Evolutionary conservation across 169 alveolate species (phyloP).

Genomic region (Sarcocystis neurona): DNA sequence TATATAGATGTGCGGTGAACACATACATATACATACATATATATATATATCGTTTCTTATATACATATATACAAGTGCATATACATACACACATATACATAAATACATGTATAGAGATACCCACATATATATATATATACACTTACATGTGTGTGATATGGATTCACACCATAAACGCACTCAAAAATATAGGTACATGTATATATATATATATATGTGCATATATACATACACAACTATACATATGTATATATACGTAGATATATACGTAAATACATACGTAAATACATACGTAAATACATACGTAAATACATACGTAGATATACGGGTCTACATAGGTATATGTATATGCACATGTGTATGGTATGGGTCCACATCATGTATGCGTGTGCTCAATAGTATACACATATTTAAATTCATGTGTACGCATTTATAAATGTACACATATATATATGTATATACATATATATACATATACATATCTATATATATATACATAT

Average conservation of each 20-base stretch:
- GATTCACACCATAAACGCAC: background rate
- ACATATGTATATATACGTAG: background rate
- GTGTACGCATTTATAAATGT: background rate
- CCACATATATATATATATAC: background rate
- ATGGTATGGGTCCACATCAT: background rate
- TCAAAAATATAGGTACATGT: background rate
- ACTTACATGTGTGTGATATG: background rate
- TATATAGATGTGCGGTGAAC: background rate
- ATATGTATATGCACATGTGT: background rate
- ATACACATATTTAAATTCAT: background rate
- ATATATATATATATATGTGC: too few relatives aligned
- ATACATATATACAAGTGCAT: background rate
- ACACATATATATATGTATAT: background rate
- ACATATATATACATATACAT: background rate
- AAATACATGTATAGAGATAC: background rate
- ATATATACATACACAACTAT: too few relatives aligned
- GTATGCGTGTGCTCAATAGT: background rate
- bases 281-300: too few relatives aligned
- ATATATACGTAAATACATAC: background rate
- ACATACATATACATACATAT: conserved; percentile 9
- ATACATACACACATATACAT: background rate
- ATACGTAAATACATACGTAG: too few relatives aligned
- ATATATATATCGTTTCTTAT: background rate
- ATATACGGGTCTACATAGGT: background rate
- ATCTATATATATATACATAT: background rate